phyloP scores from a whole-genome alignment of 441 rosid species.

The Populus trichocarpa region DNA sequence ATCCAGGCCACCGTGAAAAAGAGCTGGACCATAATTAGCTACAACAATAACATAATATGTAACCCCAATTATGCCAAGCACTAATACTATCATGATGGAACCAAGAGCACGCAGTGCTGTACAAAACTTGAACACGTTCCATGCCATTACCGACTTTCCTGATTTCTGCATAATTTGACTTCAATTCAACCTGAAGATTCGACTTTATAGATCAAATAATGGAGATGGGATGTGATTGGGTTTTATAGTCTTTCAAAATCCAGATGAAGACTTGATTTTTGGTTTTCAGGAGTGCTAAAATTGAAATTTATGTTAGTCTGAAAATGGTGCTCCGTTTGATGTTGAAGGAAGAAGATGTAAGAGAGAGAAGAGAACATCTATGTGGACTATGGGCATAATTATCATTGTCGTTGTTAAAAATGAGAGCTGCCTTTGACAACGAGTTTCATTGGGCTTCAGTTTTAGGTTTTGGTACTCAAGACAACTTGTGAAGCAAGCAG shows the following conservation, averaged over 20 bases:
- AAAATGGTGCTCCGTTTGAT: too few species aligned
- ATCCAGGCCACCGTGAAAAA: constrained; percentile 53
- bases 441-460: too few species aligned
- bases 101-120: constrained; percentile 75
- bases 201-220: not conserved
- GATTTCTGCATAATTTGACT: constrained; percentile 1
- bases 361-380: too few species aligned
- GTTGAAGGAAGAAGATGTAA: too few species aligned
- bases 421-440: too few species aligned
- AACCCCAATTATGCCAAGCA: constrained; percentile 61
- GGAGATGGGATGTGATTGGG: not conserved
- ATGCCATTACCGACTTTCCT: constrained; percentile 44
- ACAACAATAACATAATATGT: constrained; percentile 65
- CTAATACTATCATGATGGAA: constrained; percentile 67
- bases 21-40: constrained; percentile 56
- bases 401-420: too few species aligned
- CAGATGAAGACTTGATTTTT: constrained; percentile 5
- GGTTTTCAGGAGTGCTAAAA: too few species aligned
- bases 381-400: too few species aligned
- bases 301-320: too few species aligned
- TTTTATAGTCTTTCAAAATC: constrained; percentile 12
- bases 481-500: too few species aligned
- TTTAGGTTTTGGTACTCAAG: too few species aligned
- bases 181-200: not conserved
- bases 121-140: constrained; percentile 80